A percentile compares a stretch with the other conserved stretches of the same genome.
Conservation (phyloP, 179 eudicot species). For the Amaranthus tricolor region DNA sequence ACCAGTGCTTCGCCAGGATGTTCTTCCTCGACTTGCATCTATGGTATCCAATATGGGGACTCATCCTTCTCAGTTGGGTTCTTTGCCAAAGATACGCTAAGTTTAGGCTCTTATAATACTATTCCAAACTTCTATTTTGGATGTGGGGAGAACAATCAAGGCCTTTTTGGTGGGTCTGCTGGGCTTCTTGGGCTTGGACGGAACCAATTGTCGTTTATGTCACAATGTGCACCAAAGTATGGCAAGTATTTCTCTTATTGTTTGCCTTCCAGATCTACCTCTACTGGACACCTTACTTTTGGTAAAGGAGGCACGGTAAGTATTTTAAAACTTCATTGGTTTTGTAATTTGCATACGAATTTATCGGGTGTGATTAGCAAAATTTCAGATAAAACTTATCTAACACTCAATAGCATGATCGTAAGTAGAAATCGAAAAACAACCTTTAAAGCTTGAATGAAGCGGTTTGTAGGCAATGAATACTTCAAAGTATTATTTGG, state of each 20-base stretch:
- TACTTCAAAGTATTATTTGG: too few species aligned
- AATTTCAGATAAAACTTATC: too few species aligned
- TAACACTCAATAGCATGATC: too few species aligned
- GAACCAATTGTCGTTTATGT: conserved; percentile 47
- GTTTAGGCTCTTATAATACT: conserved; percentile 32
- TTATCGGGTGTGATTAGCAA: too few species aligned
- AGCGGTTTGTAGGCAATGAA: too few species aligned
- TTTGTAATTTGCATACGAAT: too few species aligned
- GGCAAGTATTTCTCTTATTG: conserved; percentile 56
- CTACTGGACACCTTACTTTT: conserved; percentile 36
- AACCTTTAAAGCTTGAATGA: too few species aligned
- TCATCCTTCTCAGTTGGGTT: conserved; percentile 64
- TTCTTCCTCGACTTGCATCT: conserved; percentile 47
- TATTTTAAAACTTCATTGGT: background rate
- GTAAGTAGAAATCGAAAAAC: too few species aligned
- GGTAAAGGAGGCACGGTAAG: conserved; percentile 31
- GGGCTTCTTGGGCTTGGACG: conserved; percentile 75
- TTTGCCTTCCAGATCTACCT: conserved; percentile 32
- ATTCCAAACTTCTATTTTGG: conserved; percentile 56
- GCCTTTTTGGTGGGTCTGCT: conserved; percentile 63
- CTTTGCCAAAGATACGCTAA: conserved; percentile 53
- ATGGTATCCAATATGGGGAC: conserved; percentile 75
- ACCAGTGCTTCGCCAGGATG: conserved; percentile 53
- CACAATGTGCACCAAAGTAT: conserved; percentile 54
- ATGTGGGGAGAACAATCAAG: conserved; percentile 84